phyloP scores from a whole-genome alignment of 495 filamentous ascomycete genomes.

The Entonaema liquescens region DNA sequence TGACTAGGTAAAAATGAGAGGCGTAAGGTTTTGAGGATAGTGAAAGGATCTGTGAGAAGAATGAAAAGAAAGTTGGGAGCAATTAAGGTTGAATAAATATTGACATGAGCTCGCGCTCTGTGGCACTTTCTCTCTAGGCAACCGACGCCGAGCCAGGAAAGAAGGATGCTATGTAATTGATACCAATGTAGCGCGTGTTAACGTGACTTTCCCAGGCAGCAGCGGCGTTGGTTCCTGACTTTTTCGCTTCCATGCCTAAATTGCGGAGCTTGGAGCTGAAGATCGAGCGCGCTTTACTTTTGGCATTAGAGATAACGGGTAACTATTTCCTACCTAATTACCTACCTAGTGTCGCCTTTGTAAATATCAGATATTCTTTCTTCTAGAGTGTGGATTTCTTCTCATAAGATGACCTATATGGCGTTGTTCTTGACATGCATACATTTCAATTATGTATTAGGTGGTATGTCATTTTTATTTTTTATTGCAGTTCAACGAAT shows the following conservation, averaged over 20 bases:
- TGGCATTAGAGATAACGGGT: no score
- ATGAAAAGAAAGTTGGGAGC: background rate
- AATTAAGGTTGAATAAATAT: conserved; percentile 18
- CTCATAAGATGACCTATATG: background rate
- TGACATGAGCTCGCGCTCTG: background rate
- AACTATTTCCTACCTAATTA: background rate
- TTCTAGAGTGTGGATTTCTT: background rate
- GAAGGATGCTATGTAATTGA: conserved; percentile 6
- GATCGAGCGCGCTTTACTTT: background rate
- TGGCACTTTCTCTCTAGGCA: conserved; percentile 15
- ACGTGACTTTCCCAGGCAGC: conserved; percentile 31
- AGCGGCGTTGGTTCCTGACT: background rate
- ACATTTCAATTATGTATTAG: background rate
- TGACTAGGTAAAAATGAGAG: background rate
- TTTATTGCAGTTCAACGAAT: background rate
- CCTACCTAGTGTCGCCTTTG: no score
- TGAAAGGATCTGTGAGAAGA: background rate
- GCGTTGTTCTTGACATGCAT: no score
- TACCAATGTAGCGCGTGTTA: conserved; percentile 20
- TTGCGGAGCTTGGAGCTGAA: conserved; percentile 5
- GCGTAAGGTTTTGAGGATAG: background rate
- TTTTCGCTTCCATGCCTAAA: conserved; percentile 1
- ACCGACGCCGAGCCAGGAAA: conserved; percentile 1
- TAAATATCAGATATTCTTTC: background rate
- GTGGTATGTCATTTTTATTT: background rate